phyloP scores from a whole-genome alignment of 2,329 filamentous ascomycete genomes.

The Venturia effusa region DNA sequence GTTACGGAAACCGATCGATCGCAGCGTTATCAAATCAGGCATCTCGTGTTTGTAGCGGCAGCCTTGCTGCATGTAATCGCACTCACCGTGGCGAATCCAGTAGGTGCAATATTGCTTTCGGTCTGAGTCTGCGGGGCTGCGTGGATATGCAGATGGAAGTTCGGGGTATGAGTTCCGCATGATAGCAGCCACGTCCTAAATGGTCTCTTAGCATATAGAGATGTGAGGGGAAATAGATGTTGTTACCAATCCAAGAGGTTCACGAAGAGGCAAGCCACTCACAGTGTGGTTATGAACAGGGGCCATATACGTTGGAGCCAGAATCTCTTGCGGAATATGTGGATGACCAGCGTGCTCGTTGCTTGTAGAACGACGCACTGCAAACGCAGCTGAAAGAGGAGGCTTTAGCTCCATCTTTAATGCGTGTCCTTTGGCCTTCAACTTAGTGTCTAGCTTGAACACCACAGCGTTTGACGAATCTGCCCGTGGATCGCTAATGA shows the following conservation, averaged over 20 bases:
- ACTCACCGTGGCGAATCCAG: conserved; percentile 79
- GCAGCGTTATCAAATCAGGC: conserved; percentile 60
- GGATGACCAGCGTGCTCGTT: neutral
- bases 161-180: neutral
- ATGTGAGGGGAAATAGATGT: neutral
- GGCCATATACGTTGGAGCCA: neutral
- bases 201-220: neutral
- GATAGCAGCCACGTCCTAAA: neutral
- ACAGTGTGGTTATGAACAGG: neutral
- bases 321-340: neutral
- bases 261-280: neutral
- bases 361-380: neutral
- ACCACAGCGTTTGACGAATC: neutral
- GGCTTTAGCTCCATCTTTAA: neutral
- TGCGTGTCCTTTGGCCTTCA: neutral
- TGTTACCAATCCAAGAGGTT: neutral
- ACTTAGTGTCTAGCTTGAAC: neutral
- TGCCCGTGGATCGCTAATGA: neutral
- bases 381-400: neutral
- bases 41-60: conserved; percentile 89
- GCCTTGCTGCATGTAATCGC: conserved; percentile 74
- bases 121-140: neutral
- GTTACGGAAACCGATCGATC: conserved; percentile 54
- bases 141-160: neutral
- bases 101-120: conserved; percentile 74